Percentiles rank a stretch among this genome's conserved stretches.
Evolutionary conservation across 257 asterid genomes (phyloP).

Genomic region (Phtheirospermum japonicum): DNA sequence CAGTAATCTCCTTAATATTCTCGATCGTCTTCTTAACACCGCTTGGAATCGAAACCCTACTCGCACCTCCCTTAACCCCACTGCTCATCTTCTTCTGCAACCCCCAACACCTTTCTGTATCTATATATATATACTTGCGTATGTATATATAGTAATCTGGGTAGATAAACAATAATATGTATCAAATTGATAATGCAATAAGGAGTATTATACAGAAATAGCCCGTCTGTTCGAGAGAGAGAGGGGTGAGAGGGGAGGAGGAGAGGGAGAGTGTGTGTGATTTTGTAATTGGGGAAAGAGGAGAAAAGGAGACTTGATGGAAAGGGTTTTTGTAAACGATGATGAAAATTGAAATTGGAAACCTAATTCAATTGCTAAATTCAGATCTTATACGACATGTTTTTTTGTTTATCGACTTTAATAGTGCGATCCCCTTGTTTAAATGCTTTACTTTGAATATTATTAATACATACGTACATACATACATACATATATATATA

Average conservation of each 20-base stretch:
- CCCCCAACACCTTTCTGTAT: conserved; percentile 31
- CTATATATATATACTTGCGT: conserved; percentile 16
- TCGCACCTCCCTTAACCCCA: conserved; percentile 64
- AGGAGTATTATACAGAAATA: conserved; percentile 6
- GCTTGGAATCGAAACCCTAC: conserved; percentile 77
- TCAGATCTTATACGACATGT: conserved; percentile 4
- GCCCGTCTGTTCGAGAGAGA: conserved; percentile 26
- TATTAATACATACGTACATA: too few relatives aligned
- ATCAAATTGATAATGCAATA: conserved; percentile 26
- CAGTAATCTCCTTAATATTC: conserved; percentile 80
- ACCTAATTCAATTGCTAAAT: conserved; percentile 2
- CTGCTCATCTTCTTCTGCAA: conserved; percentile 60
- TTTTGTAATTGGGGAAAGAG: conserved; percentile 36
- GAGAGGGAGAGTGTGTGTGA: conserved; percentile 17
- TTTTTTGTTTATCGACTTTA: background rate
- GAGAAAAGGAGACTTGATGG: conserved; percentile 31
- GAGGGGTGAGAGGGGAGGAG: background rate
- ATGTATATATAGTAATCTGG: conserved; percentile 25
- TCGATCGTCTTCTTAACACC: conserved; percentile 71
- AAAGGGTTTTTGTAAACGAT: conserved; percentile 40
- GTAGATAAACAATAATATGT: conserved; percentile 9
- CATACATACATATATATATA: too few relatives aligned
- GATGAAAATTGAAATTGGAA: conserved; percentile 27
- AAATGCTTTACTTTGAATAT: background rate
- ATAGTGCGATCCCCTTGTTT: conserved; percentile 7